phyloP scores from a whole-genome alignment of 2,329 filamentous ascomycete species.

The Sphaceloma murrayae region DNA sequence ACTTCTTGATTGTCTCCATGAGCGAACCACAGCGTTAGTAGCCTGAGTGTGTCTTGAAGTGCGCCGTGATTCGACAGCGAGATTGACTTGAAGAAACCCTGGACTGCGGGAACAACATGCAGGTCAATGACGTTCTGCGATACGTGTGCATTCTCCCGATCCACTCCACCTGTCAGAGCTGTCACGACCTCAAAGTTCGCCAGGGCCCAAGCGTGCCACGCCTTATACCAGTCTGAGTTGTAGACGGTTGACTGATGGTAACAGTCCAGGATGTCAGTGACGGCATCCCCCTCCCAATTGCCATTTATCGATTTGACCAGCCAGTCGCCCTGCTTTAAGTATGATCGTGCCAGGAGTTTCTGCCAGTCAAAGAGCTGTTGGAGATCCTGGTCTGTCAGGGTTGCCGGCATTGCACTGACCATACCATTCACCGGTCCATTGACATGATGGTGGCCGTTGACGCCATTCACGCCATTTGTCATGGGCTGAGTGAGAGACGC shows the following conservation, averaged over 20 bases:
- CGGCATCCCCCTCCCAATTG: conserved; percentile 70
- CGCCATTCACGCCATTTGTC: conserved; percentile 35
- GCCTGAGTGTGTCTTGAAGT: conserved; percentile 82
- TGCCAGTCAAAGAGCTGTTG: conserved; percentile 48
- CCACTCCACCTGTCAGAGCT: conserved; percentile 57
- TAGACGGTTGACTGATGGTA: conserved; percentile 89
- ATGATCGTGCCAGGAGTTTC: conserved; percentile 83
- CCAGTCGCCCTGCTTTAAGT: conserved; percentile 94
- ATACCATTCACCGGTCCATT: conserved; percentile 34
- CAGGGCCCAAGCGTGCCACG: conserved; percentile 97
- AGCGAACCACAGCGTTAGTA: conserved; percentile 92
- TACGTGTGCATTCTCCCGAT: conserved; percentile 47
- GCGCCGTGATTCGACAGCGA: conserved; percentile 84
- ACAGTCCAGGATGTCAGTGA: conserved; percentile 80
- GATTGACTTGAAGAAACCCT: conserved; percentile 96
- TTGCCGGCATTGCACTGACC: conserved; percentile 24
- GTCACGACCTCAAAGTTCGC: conserved; percentile 98
- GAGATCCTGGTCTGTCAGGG: conserved; percentile 30
- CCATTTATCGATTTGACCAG: conserved; percentile 81
- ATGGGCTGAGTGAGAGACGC: conserved; percentile 23
- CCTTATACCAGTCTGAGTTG: conserved; percentile 95
- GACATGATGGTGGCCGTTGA: conserved; percentile 38
- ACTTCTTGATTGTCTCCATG: conserved; percentile 85
- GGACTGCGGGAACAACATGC: conserved; percentile 88
- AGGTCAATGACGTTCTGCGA: conserved; percentile 64